A percentile compares a stretch with the other conserved stretches of the same genome.
These are phyloP conservation scores for Eremothecium coryli DNA, from an alignment of 1,139 yeast species.

Conservation along the genomic window DNA sequence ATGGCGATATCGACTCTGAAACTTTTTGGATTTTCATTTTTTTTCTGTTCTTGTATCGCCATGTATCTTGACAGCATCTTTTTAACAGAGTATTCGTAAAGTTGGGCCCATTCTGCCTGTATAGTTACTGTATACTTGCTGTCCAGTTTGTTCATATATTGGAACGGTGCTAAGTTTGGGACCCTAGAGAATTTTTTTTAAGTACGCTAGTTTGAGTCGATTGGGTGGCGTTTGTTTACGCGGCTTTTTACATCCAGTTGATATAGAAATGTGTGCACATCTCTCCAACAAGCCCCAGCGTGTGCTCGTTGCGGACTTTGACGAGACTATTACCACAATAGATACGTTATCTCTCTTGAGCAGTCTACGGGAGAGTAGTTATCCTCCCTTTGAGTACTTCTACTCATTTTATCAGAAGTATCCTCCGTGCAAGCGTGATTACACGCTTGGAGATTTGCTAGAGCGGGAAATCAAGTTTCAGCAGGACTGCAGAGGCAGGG, in stretches of 20 bases:
- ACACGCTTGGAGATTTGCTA: conserved; percentile 7
- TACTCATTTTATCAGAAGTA: conserved; percentile 16
- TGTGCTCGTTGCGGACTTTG: conserved; percentile 26
- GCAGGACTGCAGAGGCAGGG: conserved; percentile 15
- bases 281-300: conserved; percentile 10
- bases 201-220: conserved; percentile 27
- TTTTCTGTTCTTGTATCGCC: too few species aligned
- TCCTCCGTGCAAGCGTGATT: conserved; percentile 4
- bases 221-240: conserved; percentile 8
- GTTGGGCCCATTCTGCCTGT: too few species aligned
- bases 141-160: too few species aligned
- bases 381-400: conserved; percentile 13
- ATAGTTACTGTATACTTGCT: too few species aligned
- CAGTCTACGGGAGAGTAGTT: conserved; percentile 18
- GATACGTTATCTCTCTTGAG: conserved; percentile 21
- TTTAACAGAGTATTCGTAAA: too few species aligned
- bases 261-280: conserved; percentile 28
- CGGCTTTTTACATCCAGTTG: conserved; percentile 15
- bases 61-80: too few species aligned
- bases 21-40: too few species aligned
- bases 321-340: conserved; percentile 26
- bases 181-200: too few species aligned
- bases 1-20: too few species aligned
- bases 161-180: too few species aligned
- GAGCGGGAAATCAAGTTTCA: conserved; percentile 16